Base-by-base conservation (phyloP, 768 basidiomycete species). In the Podaxis sp. region DNA sequence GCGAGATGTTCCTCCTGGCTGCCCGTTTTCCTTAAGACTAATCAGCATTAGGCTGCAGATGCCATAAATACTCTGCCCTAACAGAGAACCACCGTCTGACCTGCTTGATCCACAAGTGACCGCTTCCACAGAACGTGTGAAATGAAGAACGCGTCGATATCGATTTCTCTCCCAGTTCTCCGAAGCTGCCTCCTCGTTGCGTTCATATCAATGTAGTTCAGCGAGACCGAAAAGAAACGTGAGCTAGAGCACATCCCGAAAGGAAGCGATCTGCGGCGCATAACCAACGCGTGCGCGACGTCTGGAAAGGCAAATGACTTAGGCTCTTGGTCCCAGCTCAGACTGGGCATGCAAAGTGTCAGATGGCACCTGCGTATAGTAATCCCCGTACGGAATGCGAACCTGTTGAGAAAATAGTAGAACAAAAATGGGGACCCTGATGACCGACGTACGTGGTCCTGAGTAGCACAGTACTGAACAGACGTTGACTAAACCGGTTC, bases 11-110 rank as follows among this genome's bases (percentile, higher is more conserved):
- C n/a, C 40, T 54, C 52, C 60, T 55, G 53, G 60, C 43, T 61
- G 60, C 60, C 60, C 60, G 43, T 55, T 61, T 61, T 61, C 60
- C 60, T 61, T 61, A 61, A 61, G 27, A 61, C 60, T 47, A 24
- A 29, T 47, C 46, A 61, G 41, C 19, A 61, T 61, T 61, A 61
- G 55, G 60, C 40, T 61, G 60, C 43, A 61, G 60, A 61, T 61
- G 60, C 60, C 60, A 61, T 36, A 61, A 54, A 61, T 55, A 61
- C 60, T 61, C 60, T 61, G 60, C 55, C 53, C 52, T 46, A 55
- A 46, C 43, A 47, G 22, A 61, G 60, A 61, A 61, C 53, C 22
- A 43, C 60, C 60, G 60, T 55, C 53, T 46, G 27, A 54, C 53
- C 29, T 55, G 60, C 53, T 41, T 61, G 60, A 61, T 61, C 53